A percentile compares a stretch with the other conserved stretches of the same genome.
phyloP scores from a whole-genome alignment of 345 rosid species.

The Eutrema yunnanense region DNA sequence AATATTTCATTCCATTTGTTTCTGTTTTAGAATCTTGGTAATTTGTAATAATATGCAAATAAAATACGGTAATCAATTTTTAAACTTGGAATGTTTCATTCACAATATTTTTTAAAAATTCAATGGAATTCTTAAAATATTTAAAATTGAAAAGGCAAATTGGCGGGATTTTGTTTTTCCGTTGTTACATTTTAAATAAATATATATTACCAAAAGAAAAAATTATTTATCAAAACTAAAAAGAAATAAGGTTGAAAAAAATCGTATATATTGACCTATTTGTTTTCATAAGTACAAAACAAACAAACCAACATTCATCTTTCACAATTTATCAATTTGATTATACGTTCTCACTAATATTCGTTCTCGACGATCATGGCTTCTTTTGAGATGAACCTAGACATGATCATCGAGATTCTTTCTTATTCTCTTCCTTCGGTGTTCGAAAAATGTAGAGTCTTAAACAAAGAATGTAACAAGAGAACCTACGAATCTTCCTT shows the following conservation, averaged over 20 bases:
- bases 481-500: slow-evolving; percentile 7
- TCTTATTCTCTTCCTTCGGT: not conserved
- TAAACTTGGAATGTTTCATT: not conserved
- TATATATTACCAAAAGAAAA: too few species aligned
- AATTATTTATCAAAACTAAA: not conserved
- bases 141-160: not conserved
- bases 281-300: not conserved
- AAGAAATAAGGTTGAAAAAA: not conserved
- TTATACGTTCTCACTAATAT: not conserved
- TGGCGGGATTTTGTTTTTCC: not conserved
- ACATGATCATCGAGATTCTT: slow-evolving; percentile 4
- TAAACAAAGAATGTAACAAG: slow-evolving; percentile 15
- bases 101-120: not conserved
- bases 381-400: not conserved
- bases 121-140: not conserved
- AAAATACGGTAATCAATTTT: not conserved
- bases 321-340: not conserved
- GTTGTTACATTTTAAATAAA: not conserved
- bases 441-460: not conserved
- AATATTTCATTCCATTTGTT: not conserved
- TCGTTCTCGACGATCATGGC: not conserved
- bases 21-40: not conserved
- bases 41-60: not conserved
- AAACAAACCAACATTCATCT: not conserved
- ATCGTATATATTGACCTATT: not conserved